Evolutionary conservation across 805 yeast species (phyloP), one percentile per base, ranked within the genome.

Genomic region (Ogataea naganishii): DNA sequence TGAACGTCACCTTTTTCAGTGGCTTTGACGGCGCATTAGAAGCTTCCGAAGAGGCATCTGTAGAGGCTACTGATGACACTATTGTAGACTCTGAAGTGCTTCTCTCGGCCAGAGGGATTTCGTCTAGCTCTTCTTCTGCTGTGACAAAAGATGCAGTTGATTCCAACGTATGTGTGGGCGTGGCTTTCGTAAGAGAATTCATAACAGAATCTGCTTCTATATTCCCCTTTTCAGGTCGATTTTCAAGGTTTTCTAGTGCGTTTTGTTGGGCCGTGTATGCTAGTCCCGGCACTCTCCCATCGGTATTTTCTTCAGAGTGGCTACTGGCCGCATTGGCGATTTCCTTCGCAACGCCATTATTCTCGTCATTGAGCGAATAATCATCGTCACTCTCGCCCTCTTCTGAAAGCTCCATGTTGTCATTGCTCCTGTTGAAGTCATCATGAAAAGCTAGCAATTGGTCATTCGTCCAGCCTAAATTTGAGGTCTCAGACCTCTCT

Each of bases 71-170:
- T 9, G 11, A 20, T 20, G 11, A 20, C 9, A 20, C 22, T 20
- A 10, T 20, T 11, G 9, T 20, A 20, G 22, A 20, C 11, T 20
- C 11, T 10, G 22, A 20, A 10, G 9, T 20, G 11, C 11, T 11
- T 10, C 11, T 11, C 9, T 9, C 22, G 22, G 22, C 22, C 11
- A 20, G 22, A 10, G 22, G 9, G 11, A 20, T 11, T 20, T 22
- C 23, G 6, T 14, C 12, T 24, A 29, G 20, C 13, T 17, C 32
- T 21, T 45, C 50, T 13, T 38, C 32, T 3, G 51, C 52, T 0
- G 52, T 46, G n/a, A 47, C 48, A 34, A 37, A 47, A 7, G 51
- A 44, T 1, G 23, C 24, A n/a, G 17, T 17, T 8, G 51, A 44
- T 2, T n/a, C n/a, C n/a, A n/a, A n/a, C n/a, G n/a, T n/a, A n/a